Conservation (phyloP, 2,329 filamentous ascomycete species). For the Monosporascus cannonballus region DNA sequence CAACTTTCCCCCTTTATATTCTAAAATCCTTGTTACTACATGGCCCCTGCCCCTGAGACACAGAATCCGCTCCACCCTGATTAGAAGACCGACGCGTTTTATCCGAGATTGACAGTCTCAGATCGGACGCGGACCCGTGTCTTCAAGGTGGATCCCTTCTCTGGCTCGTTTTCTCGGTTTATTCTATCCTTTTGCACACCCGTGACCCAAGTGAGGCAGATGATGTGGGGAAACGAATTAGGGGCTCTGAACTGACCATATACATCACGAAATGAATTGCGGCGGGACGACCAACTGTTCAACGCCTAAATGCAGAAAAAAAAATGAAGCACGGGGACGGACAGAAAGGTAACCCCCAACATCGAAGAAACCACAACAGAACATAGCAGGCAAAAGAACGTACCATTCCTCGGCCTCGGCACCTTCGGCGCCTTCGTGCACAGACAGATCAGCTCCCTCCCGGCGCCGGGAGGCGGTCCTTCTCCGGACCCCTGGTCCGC, state of each 20-base stretch:
- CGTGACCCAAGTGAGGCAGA: too few species aligned
- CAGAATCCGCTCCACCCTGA: too few species aligned
- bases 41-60: too few species aligned
- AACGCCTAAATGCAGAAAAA: not conserved
- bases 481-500: slow-evolving; percentile 4
- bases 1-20: too few species aligned
- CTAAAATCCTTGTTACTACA: too few species aligned
- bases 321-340: not conserved
- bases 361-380: not conserved
- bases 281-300: not conserved
- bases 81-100: too few species aligned
- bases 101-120: too few species aligned
- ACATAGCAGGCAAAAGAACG: slow-evolving; percentile 18
- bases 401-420: slow-evolving; percentile 54
- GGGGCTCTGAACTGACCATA: not conserved
- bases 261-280: not conserved
- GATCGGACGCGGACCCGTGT: too few species aligned
- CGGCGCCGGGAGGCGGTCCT: not conserved
- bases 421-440: slow-evolving; percentile 53
- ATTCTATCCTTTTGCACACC: too few species aligned
- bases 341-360: not conserved
- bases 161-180: too few species aligned
- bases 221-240: not conserved
- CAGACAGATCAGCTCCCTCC: slow-evolving; percentile 44
- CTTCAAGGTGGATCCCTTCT: too few species aligned